A percentile compares a stretch with the other conserved stretches of the same genome.
These are phyloP conservation scores for Leptomonas pyrrhocoris DNA, from an alignment of 208 protist species.

Conservation along the genomic window DNA sequence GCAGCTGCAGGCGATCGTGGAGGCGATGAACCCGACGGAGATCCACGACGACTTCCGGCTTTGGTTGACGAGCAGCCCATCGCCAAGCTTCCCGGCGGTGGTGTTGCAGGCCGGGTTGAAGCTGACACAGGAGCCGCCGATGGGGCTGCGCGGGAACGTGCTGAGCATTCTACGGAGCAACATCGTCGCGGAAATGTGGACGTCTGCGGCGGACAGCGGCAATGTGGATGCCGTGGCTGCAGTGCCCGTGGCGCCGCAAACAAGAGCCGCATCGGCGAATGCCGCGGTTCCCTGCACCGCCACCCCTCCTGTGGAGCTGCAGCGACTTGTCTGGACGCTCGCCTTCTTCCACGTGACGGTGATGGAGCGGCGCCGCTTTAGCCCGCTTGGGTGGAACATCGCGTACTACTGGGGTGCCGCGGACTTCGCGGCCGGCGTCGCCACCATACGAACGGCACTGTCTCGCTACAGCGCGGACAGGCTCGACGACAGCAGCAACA, in stretches of 20 bases:
- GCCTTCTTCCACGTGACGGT: slow-evolving; percentile 93
- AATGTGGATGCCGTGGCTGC: slow-evolving; percentile 1
- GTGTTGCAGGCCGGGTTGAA: slow-evolving; percentile 96
- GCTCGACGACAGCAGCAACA: slow-evolving; percentile 9
- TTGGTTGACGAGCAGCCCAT: slow-evolving; percentile 95
- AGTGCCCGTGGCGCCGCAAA: not conserved
- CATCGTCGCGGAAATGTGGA: slow-evolving; percentile 66
- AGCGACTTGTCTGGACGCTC: slow-evolving; percentile 93
- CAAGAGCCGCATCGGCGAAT: not conserved
- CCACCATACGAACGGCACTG: slow-evolving; percentile 77
- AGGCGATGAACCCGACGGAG: slow-evolving; percentile 70
- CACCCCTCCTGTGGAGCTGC: slow-evolving; percentile 9
- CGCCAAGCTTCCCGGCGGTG: slow-evolving; percentile 87
- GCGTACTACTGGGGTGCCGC: slow-evolving; percentile 93
- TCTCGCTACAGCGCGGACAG: slow-evolving; percentile 35
- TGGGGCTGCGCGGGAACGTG: slow-evolving; percentile 93
- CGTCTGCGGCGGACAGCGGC: slow-evolving; percentile 38
- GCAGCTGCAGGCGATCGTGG: slow-evolving; percentile 87
- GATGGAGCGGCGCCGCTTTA: slow-evolving; percentile 93
- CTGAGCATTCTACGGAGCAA: slow-evolving; percentile 67
- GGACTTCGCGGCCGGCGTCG: slow-evolving; percentile 88
- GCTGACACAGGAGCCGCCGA: slow-evolving; percentile 96
- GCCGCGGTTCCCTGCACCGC: not conserved
- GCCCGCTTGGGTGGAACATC: slow-evolving; percentile 94
- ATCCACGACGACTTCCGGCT: slow-evolving; percentile 93